A percentile compares a stretch with the other conserved stretches of the same genome.
These are phyloP conservation scores for Backusella circina DNA, from an alignment of 192 early-diverging fungal genomes.

Conservation along the genomic window DNA sequence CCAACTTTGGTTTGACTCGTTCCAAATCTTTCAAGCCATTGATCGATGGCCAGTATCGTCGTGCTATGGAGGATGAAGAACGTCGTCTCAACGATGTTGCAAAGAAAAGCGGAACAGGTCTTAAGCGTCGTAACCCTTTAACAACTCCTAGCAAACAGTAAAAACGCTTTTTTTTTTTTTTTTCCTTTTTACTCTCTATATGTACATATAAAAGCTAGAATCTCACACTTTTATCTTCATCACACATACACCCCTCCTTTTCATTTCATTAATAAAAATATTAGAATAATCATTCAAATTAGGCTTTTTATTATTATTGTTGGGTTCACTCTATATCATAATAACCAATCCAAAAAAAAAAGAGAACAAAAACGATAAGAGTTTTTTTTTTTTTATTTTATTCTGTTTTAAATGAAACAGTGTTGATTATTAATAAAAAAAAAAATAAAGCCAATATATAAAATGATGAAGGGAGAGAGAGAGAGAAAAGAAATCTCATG, in stretches of 20 bases:
- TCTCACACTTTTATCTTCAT: background rate
- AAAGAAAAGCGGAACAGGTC: conserved; percentile 17
- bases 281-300: background rate
- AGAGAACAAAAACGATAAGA: background rate
- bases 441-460: background rate
- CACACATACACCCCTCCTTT: background rate
- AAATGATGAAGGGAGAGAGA: background rate
- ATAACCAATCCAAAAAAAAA: background rate
- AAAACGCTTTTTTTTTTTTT: background rate
- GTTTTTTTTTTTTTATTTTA: too few relatives aligned
- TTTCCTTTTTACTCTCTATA: background rate
- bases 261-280: background rate
- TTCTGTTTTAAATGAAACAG: background rate
- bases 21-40: conserved; percentile 36
- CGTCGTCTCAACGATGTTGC: conserved; percentile 39
- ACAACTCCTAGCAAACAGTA: background rate
- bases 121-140: conserved; percentile 11
- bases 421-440: background rate
- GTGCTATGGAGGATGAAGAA: conserved; percentile 29
- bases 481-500: conserved; percentile 8
- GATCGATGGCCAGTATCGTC: conserved; percentile 32
- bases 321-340: background rate
- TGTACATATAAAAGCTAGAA: background rate
- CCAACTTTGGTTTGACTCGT: conserved; percentile 32
- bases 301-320: background rate